Evolutionary conservation across 163 green algal species (phyloP), one percentile per base, ranked within the genome.

Genomic region (Volvox carteri): DNA sequence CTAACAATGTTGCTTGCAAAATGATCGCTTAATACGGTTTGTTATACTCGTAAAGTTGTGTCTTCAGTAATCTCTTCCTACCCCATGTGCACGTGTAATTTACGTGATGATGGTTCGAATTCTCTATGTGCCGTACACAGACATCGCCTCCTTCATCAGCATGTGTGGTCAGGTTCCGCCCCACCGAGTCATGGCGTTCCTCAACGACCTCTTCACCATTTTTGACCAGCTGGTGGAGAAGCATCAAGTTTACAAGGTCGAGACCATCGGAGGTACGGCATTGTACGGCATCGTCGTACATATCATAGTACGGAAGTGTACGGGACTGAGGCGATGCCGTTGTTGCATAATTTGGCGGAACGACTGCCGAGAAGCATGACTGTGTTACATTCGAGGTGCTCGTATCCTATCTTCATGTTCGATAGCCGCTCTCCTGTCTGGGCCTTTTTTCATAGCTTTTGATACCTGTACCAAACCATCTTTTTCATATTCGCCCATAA

Each of bases 151-250:
- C 37, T 89, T 89, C 84, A 89, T 72, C 41, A 67, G 1, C 54
- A 89, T 89, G 84, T 89, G 84, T 54, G 54, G 54, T 28, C 28
- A 84, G 52, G 70, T 89, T 25, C 54, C 84, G 2, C 84, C 84
- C 18, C 0, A 67, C 30, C 8, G 28, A 14, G 84, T 89, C 14
- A 89, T 89, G 84, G 54, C 70, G 1, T 77, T 89, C 39, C 84
- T 89, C 25, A 89, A 89, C 42, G 83, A 88, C 83, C 83, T 88
- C 44, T 88, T 88, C 68, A 65, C 50, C 8, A 41, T 30, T 23
- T 81, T 88, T 46, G 83, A 88, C 50, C 35, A 56, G 35, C 83
- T 88, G 23, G 68, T 88, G 25, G 83, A 88, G 48, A 42, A 30
- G 50, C 83, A 88, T 67, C 16, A 46, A 2, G 50, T 83, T 23